Percentiles rank a stretch among this genome's conserved stretches.
Evolutionary conservation across 2,329 filamentous ascomycete species (phyloP).

Genomic region (Raffaelea albimanens): DNA sequence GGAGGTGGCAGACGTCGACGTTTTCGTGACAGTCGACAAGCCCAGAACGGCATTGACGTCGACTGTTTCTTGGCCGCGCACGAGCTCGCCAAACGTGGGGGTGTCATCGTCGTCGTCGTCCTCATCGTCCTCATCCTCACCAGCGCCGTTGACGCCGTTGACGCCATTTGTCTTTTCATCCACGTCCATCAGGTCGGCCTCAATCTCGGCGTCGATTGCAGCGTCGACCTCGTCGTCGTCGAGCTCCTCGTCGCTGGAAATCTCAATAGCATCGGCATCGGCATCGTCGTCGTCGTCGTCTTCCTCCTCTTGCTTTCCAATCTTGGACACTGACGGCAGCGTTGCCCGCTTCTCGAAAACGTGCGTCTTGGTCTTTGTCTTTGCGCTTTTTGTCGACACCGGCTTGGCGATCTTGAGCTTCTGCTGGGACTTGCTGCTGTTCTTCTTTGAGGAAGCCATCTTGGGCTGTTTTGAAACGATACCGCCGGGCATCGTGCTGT

Average conservation of each 20-base stretch:
- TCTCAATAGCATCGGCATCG: neutral
- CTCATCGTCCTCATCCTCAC: neutral
- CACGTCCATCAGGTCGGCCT: conserved; percentile 15
- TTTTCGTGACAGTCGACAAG: neutral
- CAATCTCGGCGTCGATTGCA: too few relatives aligned
- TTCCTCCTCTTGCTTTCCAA: conserved; percentile 6
- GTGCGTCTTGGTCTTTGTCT: conserved; percentile 35
- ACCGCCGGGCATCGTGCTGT: neutral
- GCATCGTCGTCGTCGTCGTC: conserved; percentile 6
- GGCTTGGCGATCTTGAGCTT: conserved; percentile 48
- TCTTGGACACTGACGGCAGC: conserved; percentile 27
- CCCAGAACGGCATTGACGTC: conserved; percentile 60
- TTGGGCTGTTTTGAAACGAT: neutral
- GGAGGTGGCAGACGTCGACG: conserved; percentile 20
- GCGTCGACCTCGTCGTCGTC: conserved; percentile 36
- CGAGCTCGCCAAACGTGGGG: conserved; percentile 68
- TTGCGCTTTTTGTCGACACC: conserved; percentile 42
- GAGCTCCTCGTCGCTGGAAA: conserved; percentile 31
- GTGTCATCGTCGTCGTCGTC: conserved; percentile 28
- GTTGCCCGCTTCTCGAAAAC: conserved; percentile 51
- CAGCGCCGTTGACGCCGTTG: neutral
- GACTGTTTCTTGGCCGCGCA: conserved; percentile 64
- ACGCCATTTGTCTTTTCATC: conserved; percentile 6
- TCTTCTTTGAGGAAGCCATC: conserved; percentile 51
- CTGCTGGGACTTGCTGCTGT: conserved; percentile 32